Base-by-base conservation (phyloP, 2,329 filamentous ascomycete species). In the Trichoderma gracile region DNA sequence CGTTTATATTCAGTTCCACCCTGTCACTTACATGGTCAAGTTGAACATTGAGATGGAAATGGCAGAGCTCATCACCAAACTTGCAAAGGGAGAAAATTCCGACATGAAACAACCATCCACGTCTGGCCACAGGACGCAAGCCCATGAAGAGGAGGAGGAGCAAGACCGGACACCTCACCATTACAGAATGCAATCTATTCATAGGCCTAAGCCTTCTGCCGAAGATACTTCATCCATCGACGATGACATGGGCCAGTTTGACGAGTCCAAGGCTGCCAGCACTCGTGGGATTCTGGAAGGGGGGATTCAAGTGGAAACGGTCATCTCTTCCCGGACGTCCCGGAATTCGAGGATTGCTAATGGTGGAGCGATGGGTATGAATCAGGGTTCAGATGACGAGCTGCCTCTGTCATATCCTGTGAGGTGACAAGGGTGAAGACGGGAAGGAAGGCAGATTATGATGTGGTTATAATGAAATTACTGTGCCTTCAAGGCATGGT, bases 11-110 rank as follows among this genome's bases (percentile, higher is more conserved):
- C 81, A 82, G 68, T 82, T 84, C 67, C 79, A 82, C 38, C 81
- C 81, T 0, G 74, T 83, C 3, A 81, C 80, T 2, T 84, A 83
- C 67, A 77, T 82, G 27, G 76, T 83, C 59, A 84, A 84, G 66
- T 77, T 84, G 17, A 79, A 84, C 67, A 83, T 84, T 67, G 82
- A 84, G 67, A 77, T 84, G 69, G 77, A 78, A 21, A 83, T 84
- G 81, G 81, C 82, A 30, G 78, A 79, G 25, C 77, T 84, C 25
- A 84, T 84, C 61, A 78, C 73, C 30, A 78, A 78, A 58, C 72
- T 80, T 2, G 74, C 60, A 0, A 63, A n/a, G 23, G 49, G 47
- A n/a, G 58, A 61, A 7, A 53, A 33, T 4, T 33, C 46, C 1
- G 58, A 61, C 7, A 61, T 53, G 58, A 27, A 53, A 7, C 21